A percentile compares a stretch with the other conserved stretches of the same genome.
Evolutionary conservation across 805 yeast genomes (phyloP).

Genomic region (Ogataea siamensis): DNA sequence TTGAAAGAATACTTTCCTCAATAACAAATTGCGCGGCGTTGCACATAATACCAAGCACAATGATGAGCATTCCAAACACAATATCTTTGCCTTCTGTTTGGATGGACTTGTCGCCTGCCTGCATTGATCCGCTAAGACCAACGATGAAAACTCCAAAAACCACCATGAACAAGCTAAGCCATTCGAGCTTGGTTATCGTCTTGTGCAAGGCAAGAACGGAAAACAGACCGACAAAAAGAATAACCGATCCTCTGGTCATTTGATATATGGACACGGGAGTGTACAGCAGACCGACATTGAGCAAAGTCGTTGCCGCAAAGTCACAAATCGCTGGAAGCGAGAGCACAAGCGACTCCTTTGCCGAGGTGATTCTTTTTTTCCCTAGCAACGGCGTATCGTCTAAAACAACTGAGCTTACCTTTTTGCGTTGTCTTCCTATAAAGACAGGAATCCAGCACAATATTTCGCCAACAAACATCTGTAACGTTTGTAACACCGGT

Average conservation of each 20-base stretch:
- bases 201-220: conserved; percentile 61
- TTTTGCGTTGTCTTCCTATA: conserved; percentile 1
- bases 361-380: conserved; percentile 17
- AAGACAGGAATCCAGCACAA: conserved; percentile 36
- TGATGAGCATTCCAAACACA: conserved; percentile 54
- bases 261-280: conserved; percentile 80
- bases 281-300: conserved; percentile 71
- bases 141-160: conserved; percentile 68
- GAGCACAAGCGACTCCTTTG: conserved; percentile 35
- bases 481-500: conserved; percentile 75
- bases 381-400: conserved; percentile 2
- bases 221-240: conserved; percentile 70
- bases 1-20: conserved; percentile 64
- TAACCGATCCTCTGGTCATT: conserved; percentile 80
- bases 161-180: conserved; percentile 65
- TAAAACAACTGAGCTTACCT: neutral
- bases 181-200: conserved; percentile 57
- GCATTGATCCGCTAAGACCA: conserved; percentile 62
- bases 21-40: conserved; percentile 76
- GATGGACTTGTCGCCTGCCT: conserved; percentile 16
- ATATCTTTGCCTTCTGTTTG: conserved; percentile 29
- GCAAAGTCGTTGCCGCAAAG: conserved; percentile 66
- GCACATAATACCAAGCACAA: conserved; percentile 61
- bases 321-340: conserved; percentile 72
- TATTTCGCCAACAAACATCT: conserved; percentile 78